Evolutionary conservation across 2,329 filamentous ascomycete species (phyloP), one percentile per base, ranked within the genome.

Genomic region (Fusarium hainanense): DNA sequence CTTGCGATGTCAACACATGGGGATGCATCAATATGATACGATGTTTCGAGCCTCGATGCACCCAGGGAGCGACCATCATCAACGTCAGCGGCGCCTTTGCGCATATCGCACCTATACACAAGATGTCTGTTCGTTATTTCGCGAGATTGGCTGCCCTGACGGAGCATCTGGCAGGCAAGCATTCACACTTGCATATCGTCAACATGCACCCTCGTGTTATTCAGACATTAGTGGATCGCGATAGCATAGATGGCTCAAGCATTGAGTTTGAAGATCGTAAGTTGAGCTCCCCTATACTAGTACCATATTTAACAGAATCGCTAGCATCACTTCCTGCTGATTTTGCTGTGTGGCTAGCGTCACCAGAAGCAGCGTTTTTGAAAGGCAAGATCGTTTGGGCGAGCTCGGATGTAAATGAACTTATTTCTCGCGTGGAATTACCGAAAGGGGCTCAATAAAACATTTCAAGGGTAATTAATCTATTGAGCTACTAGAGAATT

Each of bases 91-190:
- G 34, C 10, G 34, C 34, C 5, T 37, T 37, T 37, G 34, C 18
- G 16, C 34, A 37, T 11, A 37, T n/a, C 3, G 2, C 34, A 37
- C 34, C 34, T n/a, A 37, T 37, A 1, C 34, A 37, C 34, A 37
- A 37, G 5, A n/a, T 37, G 18, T n/a, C 34, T 37, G 18, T 37
- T 3, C 10, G 11, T 11, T 11, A 37, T 37, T 37, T 37, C 18
- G 3, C 34, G 1, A 37, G 3, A n/a, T 2, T 37, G 2, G 34
- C 34, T 4, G 18, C 2, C 1, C 34, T 37, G 1, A 11, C 3
- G 18, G 34, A 37, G 3, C 18, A 37, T n/a, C 5, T n/a, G 3
- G 34, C 18, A 4, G 5, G 2, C 34, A 3, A 37, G 5, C 10
- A 37, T 18, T 3, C 32, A 18, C 5, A 37, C 32, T 18, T 37